A percentile compares a stretch with the other conserved stretches of the same genome.
phyloP scores from a whole-genome alignment of 768 basidiomycete genomes.

The Kwoniella sp. region DNA sequence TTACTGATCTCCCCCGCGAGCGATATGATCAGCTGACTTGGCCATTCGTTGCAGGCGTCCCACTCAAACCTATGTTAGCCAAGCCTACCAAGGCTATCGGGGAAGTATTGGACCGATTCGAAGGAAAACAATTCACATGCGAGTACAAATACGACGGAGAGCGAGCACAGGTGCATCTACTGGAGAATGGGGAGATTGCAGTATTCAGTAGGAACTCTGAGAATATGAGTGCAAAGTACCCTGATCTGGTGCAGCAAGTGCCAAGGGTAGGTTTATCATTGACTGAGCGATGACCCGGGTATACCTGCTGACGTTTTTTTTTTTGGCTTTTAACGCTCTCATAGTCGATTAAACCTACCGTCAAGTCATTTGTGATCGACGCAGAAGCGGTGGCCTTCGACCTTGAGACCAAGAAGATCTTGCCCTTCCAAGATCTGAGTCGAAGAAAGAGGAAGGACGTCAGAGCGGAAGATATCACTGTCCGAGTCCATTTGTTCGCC shows the following conservation, averaged over 20 bases:
- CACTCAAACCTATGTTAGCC: slow-evolving; percentile 97
- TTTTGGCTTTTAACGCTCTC: background rate
- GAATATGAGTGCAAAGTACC: slow-evolving; percentile 99
- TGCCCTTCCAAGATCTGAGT: slow-evolving; percentile 98
- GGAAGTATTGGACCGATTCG: slow-evolving; percentile 95
- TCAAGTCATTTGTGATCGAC: slow-evolving; percentile 90
- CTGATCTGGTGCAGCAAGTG: slow-evolving; percentile 92
- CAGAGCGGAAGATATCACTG: slow-evolving; percentile 94
- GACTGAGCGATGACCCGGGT: background rate
- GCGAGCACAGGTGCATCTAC: slow-evolving; percentile 87
- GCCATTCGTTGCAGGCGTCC: slow-evolving; percentile 60
- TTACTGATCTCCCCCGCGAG: background rate
- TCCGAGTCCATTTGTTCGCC: slow-evolving; percentile 92
- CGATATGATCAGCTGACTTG: slow-evolving; percentile 11
- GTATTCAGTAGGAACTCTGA: slow-evolving; percentile 98
- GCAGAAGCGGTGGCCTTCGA: slow-evolving; percentile 97
- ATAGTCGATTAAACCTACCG: slow-evolving; percentile 81
- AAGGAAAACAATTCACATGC: slow-evolving; percentile 92
- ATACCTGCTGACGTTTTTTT: background rate
- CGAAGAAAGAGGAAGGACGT: slow-evolving; percentile 96
- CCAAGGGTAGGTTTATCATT: slow-evolving; percentile 68
- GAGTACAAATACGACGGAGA: slow-evolving; percentile 99
- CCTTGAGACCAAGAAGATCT: slow-evolving; percentile 73
- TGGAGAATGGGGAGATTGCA: slow-evolving; percentile 78
- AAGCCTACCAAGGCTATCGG: slow-evolving; percentile 99